phyloP scores from a whole-genome alignment of 2,329 filamentous ascomycete species.

The Aspergillus sp. region DNA sequence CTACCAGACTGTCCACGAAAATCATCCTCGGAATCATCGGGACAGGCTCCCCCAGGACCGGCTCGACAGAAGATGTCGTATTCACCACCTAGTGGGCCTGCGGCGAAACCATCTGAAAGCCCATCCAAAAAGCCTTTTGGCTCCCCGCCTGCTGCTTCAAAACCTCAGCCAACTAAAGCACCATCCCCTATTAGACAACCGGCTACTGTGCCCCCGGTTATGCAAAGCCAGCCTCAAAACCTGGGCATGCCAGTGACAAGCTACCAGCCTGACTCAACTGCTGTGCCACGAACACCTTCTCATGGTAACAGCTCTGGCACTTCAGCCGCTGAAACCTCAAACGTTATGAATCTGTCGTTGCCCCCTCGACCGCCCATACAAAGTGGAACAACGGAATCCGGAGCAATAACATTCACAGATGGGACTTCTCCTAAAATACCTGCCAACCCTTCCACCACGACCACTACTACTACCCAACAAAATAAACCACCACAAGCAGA shows the following conservation, averaged over 20 bases:
- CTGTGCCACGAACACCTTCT: neutral
- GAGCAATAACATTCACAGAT: too few species aligned
- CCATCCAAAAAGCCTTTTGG: neutral
- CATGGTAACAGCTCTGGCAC: neutral
- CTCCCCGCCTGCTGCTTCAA: neutral
- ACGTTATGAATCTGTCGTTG: too few species aligned
- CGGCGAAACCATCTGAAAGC: neutral
- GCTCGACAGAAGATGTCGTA: neutral
- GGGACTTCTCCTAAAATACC: too few species aligned
- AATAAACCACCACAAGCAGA: too few species aligned
- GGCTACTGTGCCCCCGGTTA: neutral
- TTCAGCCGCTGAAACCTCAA: too few species aligned
- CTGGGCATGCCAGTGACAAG: neutral
- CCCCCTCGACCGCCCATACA: too few species aligned
- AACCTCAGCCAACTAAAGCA: neutral
- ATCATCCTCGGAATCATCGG: neutral
- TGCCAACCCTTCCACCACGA: too few species aligned
- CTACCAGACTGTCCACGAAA: neutral
- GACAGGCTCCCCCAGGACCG: neutral
- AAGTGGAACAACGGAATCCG: too few species aligned
- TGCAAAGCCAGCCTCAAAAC: neutral
- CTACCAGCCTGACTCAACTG: neutral
- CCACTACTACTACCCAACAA: too few species aligned
- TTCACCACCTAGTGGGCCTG: neutral
- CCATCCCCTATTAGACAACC: neutral